Evolutionary conservation across 768 basidiomycete species (phyloP), one percentile per base, ranked within the genome.

Genomic region (Gautieria morchelliformis): DNA sequence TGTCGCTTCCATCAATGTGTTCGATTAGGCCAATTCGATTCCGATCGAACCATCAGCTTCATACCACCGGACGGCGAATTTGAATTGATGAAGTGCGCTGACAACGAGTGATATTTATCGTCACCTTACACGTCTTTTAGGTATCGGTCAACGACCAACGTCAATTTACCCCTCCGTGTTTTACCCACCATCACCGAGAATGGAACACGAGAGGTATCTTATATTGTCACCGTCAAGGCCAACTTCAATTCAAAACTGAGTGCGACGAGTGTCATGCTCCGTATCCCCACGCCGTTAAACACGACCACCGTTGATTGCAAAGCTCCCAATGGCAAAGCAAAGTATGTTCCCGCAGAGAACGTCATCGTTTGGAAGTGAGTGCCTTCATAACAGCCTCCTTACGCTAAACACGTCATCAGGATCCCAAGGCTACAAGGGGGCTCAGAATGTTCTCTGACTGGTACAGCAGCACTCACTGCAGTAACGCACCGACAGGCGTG

Each of bases 1-100:
- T 98, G 95, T 70, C 89, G 90, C 58, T 98, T 98, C 77, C 96
- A 99, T 64, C 96, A 99, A 70, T 99, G 96, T 68, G 96, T 99
- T 22, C 81, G 93, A 58, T 74, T 99, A 44, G 85, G 90, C 61
- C 93, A 94, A 70, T 99, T 98, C 66, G 94, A 98, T 68, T 85
- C 90, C 5, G 86, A 83, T 56, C 80, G 96, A 45, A 93, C 91
- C 1, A 98, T 99, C 71, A 93, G 88, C 65, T 98, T 98, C 71
- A 85, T 98, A 37, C 96, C 96, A 0, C 96, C 96, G 3, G 96
- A 99, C 65, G 96, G 96, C 27, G 96, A 99, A 69, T 99, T 99
- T 63, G 96, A 99, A 70, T 77, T 99, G 40, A 98, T 99, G 96
- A 80, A 83, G 92, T 89, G 54, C 62, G 85, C 70, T n/a, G 20